Evolutionary conservation across 1,284 basidiomycete genomes (phyloP), one percentile per base, ranked within the genome.

Genomic region (Marasmius oreades): DNA sequence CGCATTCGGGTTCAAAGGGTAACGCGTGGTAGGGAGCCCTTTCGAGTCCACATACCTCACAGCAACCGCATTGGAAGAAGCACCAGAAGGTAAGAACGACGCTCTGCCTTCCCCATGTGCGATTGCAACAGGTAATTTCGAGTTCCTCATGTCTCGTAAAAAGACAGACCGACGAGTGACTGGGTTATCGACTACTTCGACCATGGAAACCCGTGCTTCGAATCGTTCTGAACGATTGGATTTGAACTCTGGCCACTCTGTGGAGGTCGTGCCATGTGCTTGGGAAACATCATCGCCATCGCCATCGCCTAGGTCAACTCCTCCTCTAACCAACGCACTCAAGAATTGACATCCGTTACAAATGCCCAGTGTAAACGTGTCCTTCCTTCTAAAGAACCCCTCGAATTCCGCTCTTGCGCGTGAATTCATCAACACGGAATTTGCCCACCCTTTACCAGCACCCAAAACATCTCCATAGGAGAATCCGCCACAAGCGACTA

Each of bases 271-370:
- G 98, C 89, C 61, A 98, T 86, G 55, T 89, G 86, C 56, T 82
- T 83, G n/a, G n/a, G n/a, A n/a, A n/a, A n/a, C n/a, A n/a, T n/a
- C n/a, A 42, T 14, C 39, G 2, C 39, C 20, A n/a, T 42, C 39
- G 11, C 39, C 5, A 42, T 42, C 39, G 5, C 39, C 39, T 20
- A 42, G 16, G n/a, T 42, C 39, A 7, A 42, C 39, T 7, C 39
- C 39, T 14, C 39, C 39, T 42, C 14, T 16, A 16, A 42, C 39
- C 55, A 99, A 81, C 65, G 93, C 88, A 64, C 88, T 89, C 66
- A 99, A 84, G 81, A 98, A 93, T 73, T 99, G 96, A 72, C 96
- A 99, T 5, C 96, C 96, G 69, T 99, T 99, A 77, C 97, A 99
- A 26, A 99, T 94, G 22, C 90, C 97, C 22, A 99, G 80, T 0